Evolutionary conservation across 2,329 filamentous ascomycete species (phyloP).

Genomic region (Polytolypa hystricis): DNA sequence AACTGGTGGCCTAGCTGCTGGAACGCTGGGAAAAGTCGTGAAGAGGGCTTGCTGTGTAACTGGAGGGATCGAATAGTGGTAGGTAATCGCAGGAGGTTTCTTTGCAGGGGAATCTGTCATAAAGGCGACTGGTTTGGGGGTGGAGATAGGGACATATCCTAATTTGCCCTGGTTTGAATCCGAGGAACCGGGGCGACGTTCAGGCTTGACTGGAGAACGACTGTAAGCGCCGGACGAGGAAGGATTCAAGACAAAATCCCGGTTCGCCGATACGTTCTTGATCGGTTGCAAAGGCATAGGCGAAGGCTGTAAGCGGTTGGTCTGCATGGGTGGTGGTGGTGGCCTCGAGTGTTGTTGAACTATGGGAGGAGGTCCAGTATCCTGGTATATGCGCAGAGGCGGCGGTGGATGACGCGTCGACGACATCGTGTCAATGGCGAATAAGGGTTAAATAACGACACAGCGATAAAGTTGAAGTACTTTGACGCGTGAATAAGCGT

Average conservation of each 20-base stretch:
- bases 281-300: conserved; percentile 38
- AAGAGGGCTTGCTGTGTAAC: conserved; percentile 38
- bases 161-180: conserved; percentile 46
- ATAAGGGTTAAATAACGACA: conserved; percentile 6
- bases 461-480: conserved; percentile 10
- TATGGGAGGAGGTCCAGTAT: conserved; percentile 38
- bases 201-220: conserved; percentile 60
- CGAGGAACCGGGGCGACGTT: conserved; percentile 45
- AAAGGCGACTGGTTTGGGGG: conserved; percentile 33
- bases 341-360: conserved; percentile 26
- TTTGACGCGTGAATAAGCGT: conserved; percentile 20
- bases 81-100: conserved; percentile 25
- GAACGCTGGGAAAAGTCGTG: conserved; percentile 38
- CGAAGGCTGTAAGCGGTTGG: conserved; percentile 40
- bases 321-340: conserved; percentile 15
- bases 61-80: conserved; percentile 22
- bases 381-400: conserved; percentile 49
- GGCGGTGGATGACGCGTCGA: conserved; percentile 32
- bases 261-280: conserved; percentile 35
- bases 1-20: conserved; percentile 33
- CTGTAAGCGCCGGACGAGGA: conserved; percentile 37
- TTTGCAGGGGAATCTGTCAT: conserved; percentile 40
- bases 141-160: conserved; percentile 50
- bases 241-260: conserved; percentile 58
- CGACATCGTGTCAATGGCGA: conserved; percentile 21